Evolutionary conservation across 805 yeast genomes (phyloP).

Genomic region (Wickerhamomyces hampshirensis): DNA sequence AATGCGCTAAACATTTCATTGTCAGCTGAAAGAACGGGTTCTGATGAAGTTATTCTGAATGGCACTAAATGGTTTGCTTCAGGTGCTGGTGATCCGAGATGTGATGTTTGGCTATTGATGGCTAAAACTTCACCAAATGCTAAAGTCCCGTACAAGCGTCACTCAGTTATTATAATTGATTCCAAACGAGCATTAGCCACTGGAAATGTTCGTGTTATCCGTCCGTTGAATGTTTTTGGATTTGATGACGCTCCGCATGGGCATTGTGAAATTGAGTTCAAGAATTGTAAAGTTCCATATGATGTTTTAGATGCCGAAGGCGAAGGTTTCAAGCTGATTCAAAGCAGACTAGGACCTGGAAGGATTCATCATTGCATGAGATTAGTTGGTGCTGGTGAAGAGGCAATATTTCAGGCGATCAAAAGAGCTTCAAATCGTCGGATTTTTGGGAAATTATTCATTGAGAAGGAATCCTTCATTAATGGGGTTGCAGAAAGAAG

Average conservation of each 20-base stretch:
- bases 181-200: conserved; percentile 43
- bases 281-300: conserved; percentile 41
- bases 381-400: conserved; percentile 55
- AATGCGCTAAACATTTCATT: conserved; percentile 56
- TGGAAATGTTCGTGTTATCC: conserved; percentile 41
- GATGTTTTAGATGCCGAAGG: conserved; percentile 45
- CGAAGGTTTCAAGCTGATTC: conserved; percentile 58
- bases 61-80: conserved; percentile 71
- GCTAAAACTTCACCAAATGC: conserved; percentile 24
- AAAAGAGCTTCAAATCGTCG: conserved; percentile 47
- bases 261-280: conserved; percentile 56
- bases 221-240: conserved; percentile 54
- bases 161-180: conserved; percentile 53
- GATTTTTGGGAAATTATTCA: conserved; percentile 48
- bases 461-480: conserved; percentile 45
- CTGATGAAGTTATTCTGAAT: conserved; percentile 39
- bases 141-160: conserved; percentile 40
- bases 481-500: conserved; percentile 46
- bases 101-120: conserved; percentile 32
- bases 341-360: conserved; percentile 65
- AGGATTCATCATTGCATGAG: conserved; percentile 70
- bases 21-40: conserved; percentile 39
- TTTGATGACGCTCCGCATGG: conserved; percentile 71
- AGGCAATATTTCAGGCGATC: conserved; percentile 42
- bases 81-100: conserved; percentile 65